These are phyloP conservation scores for Penicillium sclerotigenum DNA, from an alignment of 2,329 filamentous ascomycete genomes.

Conservation along the genomic window DNA sequence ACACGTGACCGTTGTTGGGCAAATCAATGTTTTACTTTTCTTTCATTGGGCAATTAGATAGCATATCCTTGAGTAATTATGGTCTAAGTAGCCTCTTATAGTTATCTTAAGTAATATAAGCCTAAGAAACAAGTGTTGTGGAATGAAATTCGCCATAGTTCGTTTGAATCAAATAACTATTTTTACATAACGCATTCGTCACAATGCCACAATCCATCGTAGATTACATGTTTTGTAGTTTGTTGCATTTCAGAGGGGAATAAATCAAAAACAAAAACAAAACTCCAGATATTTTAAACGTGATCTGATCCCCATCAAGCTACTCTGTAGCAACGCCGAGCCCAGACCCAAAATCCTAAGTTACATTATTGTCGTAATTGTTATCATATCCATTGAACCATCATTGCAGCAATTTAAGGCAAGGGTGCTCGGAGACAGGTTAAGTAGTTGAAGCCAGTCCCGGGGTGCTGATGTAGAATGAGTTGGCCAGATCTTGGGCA, in stretches of 20 bases:
- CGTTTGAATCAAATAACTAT: neutral
- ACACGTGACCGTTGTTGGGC: neutral
- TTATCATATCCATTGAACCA: neutral
- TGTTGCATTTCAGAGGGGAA: neutral
- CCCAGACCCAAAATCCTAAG: neutral
- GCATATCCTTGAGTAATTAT: neutral
- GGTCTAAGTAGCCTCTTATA: neutral
- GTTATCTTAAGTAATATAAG: neutral
- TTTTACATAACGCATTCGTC: neutral
- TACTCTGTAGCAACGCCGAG: neutral
- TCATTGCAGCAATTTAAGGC: too few relatives aligned
- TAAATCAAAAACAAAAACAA: neutral
- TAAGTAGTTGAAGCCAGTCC: neutral
- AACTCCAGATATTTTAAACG: neutral
- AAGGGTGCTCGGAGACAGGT: neutral
- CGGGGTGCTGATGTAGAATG: slow-evolving; percentile 1
- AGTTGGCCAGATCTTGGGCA: slow-evolving; percentile 12
- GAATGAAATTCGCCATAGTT: neutral
- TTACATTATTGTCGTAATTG: neutral
- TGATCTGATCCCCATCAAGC: neutral
- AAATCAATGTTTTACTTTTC: neutral
- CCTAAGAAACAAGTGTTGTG: neutral
- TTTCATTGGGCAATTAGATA: neutral
- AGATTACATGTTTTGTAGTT: neutral
- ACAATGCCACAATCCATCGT: neutral